Percentiles rank a stretch among this genome's conserved stretches.
These are phyloP conservation scores for Sonneratia caseolaris DNA, from an alignment of 345 rosid genomes.

Conservation along the genomic window DNA sequence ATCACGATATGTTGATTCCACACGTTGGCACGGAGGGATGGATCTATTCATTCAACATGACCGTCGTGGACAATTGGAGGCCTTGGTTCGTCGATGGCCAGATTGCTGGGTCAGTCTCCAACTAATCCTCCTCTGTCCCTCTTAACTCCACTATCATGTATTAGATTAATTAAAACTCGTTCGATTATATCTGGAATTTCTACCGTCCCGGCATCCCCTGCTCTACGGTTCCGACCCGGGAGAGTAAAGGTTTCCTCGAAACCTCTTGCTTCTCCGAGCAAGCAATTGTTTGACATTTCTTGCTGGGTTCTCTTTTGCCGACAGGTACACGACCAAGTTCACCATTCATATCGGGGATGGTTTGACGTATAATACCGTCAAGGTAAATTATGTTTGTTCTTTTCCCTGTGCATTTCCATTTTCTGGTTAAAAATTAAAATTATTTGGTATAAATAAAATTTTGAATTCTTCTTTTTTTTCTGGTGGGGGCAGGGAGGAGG, in stretches of 20 bases:
- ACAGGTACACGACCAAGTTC: constrained; percentile 11
- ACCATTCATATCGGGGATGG: constrained; percentile 7
- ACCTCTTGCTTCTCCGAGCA: too few species aligned
- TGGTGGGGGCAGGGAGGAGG: constrained; percentile 14
- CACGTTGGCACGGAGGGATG: constrained; percentile 21
- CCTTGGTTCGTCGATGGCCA: constrained; percentile 38
- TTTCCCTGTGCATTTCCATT: not conserved
- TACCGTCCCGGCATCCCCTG: too few species aligned
- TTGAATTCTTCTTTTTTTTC: not conserved
- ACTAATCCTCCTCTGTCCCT: not conserved
- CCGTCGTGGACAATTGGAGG: constrained; percentile 14
- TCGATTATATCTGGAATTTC: not conserved
- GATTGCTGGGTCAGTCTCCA: constrained; percentile 24
- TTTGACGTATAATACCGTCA: constrained; percentile 9
- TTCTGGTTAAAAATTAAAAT: too few species aligned
- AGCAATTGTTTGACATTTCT: not conserved
- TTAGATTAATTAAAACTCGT: not conserved
- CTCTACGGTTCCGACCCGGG: too few species aligned
- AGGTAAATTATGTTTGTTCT: not conserved
- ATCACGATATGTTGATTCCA: constrained; percentile 22
- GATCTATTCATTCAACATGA: constrained; percentile 20
- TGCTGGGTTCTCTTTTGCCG: not conserved
- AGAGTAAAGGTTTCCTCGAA: too few species aligned
- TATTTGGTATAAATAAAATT: too few species aligned
- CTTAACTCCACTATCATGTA: not conserved